Conservation (phyloP, 2,329 filamentous ascomycete species). For the Westerdykella ornata region DNA sequence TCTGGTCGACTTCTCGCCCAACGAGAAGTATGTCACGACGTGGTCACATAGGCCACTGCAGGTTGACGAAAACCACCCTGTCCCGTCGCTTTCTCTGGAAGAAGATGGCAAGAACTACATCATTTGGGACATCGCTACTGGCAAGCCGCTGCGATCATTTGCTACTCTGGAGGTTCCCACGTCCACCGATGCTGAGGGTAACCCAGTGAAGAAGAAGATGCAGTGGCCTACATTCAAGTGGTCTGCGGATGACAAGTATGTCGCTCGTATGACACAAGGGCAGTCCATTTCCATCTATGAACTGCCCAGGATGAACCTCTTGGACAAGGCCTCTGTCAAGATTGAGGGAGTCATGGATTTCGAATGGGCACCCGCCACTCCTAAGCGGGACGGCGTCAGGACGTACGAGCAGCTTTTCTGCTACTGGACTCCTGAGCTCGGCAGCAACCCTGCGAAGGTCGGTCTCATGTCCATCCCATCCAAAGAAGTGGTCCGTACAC, state of each 20-base stretch:
- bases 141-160: constrained; percentile 86
- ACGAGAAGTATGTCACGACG: constrained; percentile 87
- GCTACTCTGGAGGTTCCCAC: constrained; percentile 75
- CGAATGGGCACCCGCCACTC: constrained; percentile 86
- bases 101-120: constrained; percentile 99
- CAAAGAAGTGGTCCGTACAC: constrained; percentile 86
- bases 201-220: constrained; percentile 77
- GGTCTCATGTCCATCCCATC: constrained; percentile 92
- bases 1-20: constrained; percentile 89
- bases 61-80: constrained; percentile 80
- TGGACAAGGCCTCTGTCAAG: constrained; percentile 90
- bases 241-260: constrained; percentile 96
- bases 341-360: constrained; percentile 96
- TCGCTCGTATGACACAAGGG: constrained; percentile 81
- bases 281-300: constrained; percentile 90
- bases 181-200: constrained; percentile 55
- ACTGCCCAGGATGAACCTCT: constrained; percentile 76
- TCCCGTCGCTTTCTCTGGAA: constrained; percentile 66
- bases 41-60: constrained; percentile 94
- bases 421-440: constrained; percentile 98
- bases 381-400: constrained; percentile 78
- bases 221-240: constrained; percentile 99
- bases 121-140: constrained; percentile 92
- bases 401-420: constrained; percentile 91
- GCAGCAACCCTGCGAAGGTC: constrained; percentile 95